phyloP scores from a whole-genome alignment of 2,329 filamentous ascomycete species.

The Trichoderma hamatum region DNA sequence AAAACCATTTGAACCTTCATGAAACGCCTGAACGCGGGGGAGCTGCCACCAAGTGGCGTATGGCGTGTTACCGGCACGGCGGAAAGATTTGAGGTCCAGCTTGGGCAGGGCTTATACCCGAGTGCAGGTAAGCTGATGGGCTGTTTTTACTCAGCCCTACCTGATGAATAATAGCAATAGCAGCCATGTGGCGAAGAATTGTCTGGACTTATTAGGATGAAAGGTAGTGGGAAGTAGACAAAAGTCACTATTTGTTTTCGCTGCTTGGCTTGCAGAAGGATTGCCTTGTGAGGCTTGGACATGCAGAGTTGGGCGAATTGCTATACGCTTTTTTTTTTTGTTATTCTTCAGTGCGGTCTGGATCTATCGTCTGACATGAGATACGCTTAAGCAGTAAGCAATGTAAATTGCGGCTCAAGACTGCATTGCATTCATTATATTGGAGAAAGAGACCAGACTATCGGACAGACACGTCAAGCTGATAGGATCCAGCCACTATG shows the following conservation, averaged over 20 bases:
- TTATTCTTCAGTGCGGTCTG: neutral
- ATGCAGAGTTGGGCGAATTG: constrained; percentile 4
- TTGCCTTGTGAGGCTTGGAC: neutral
- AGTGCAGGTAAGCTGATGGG: constrained; percentile 23
- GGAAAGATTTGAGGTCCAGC: constrained; percentile 47
- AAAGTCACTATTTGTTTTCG: neutral
- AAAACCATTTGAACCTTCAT: constrained; percentile 45
- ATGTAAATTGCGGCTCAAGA: neutral
- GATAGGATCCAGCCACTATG: constrained; percentile 10
- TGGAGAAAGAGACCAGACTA: neutral
- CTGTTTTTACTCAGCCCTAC: constrained; percentile 23
- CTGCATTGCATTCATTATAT: neutral
- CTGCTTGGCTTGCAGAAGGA: neutral
- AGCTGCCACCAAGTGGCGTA: constrained; percentile 53
- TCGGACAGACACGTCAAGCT: neutral
- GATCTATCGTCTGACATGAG: neutral
- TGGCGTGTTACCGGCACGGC: constrained; percentile 44
- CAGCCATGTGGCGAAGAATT: constrained; percentile 1
- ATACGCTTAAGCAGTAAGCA: constrained; percentile 10
- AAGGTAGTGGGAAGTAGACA: constrained; percentile 19
- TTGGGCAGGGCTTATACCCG: constrained; percentile 34
- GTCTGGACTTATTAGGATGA: neutral
- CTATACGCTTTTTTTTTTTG: neutral
- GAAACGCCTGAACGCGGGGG: constrained; percentile 48
- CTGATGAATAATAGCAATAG: constrained; percentile 15